These are phyloP conservation scores for Fraxinus anomala DNA, from an alignment of 257 asterid species.

Conservation along the genomic window DNA sequence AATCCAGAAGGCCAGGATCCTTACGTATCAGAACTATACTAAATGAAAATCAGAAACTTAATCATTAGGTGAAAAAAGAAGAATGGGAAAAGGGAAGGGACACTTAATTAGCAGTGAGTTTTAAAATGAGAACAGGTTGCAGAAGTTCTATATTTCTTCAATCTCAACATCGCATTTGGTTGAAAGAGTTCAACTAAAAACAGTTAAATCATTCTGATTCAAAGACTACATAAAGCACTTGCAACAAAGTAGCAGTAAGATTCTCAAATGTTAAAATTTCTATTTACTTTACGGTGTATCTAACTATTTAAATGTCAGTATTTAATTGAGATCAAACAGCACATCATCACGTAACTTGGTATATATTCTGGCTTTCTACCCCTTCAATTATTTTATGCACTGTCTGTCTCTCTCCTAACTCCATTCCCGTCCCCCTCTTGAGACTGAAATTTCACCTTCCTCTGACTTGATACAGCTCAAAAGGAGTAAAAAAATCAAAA, in stretches of 20 bases:
- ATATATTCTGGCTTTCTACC: slow-evolving; percentile 6
- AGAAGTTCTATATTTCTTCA: not conserved
- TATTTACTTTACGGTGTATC: not conserved
- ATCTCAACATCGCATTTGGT: slow-evolving; percentile 15
- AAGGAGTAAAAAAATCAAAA: not conserved
- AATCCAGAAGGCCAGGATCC: slow-evolving; percentile 2
- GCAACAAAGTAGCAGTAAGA: slow-evolving; percentile 5
- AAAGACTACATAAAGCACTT: slow-evolving; percentile 7
- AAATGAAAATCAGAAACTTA: not conserved
- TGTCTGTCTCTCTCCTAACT: not conserved
- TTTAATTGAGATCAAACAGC: not conserved
- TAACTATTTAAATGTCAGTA: not conserved
- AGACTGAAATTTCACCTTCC: not conserved
- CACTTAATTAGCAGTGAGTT: not conserved
- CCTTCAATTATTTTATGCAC: slow-evolving; percentile 15
- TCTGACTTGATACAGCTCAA: slow-evolving; percentile 4
- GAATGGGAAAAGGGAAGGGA: slow-evolving; percentile 11
- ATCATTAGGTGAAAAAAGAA: not conserved
- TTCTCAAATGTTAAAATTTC: slow-evolving; percentile 6
- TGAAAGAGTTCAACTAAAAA: not conserved
- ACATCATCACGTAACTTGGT: not conserved
- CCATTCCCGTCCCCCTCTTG: not conserved
- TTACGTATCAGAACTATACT: not conserved
- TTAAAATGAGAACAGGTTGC: not conserved
- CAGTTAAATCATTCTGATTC: not conserved